Evolutionary conservation across 208 protist species (phyloP).

Genomic region (Endotrypanum monterogeii): DNA sequence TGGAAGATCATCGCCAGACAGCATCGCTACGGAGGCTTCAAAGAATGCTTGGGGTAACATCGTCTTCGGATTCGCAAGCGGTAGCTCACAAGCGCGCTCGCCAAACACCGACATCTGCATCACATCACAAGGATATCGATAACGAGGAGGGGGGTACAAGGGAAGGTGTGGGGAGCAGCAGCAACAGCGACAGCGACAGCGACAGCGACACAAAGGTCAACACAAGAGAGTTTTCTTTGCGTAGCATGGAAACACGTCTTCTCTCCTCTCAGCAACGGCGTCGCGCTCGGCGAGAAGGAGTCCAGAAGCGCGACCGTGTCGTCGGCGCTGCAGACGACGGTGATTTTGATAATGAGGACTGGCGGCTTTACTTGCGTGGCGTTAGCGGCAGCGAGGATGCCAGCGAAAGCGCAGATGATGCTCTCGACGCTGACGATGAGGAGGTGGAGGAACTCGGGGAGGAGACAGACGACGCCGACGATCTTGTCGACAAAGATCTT

Average conservation of each 20-base stretch:
- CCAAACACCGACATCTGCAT: background rate
- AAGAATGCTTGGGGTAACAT: slow-evolving; percentile 37
- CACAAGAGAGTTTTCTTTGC: background rate
- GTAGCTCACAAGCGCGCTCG: slow-evolving; percentile 1
- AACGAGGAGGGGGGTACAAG: background rate
- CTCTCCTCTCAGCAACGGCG: background rate
- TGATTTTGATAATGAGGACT: slow-evolving; percentile 36
- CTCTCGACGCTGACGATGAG: background rate
- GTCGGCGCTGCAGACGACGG: slow-evolving; percentile 2
- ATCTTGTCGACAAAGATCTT: slow-evolving; percentile 37
- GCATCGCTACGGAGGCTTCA: slow-evolving; percentile 44
- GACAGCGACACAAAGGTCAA: background rate
- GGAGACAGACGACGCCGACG: slow-evolving; percentile 39
- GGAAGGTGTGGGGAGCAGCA: background rate
- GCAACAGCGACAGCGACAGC: background rate
- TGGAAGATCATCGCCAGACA: slow-evolving; percentile 34
- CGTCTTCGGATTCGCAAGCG: background rate
- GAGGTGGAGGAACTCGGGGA: slow-evolving; percentile 21
- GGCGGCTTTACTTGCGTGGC: slow-evolving; percentile 34
- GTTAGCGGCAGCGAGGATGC: slow-evolving; percentile 4
- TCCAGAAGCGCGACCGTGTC: background rate
- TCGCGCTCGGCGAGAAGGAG: background rate
- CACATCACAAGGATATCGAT: background rate
- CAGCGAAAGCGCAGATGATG: slow-evolving; percentile 3
- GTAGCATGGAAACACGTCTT: background rate